Base-by-base conservation (phyloP, 2,329 filamentous ascomycete species). In the Hirsutella rhossiliensis region DNA sequence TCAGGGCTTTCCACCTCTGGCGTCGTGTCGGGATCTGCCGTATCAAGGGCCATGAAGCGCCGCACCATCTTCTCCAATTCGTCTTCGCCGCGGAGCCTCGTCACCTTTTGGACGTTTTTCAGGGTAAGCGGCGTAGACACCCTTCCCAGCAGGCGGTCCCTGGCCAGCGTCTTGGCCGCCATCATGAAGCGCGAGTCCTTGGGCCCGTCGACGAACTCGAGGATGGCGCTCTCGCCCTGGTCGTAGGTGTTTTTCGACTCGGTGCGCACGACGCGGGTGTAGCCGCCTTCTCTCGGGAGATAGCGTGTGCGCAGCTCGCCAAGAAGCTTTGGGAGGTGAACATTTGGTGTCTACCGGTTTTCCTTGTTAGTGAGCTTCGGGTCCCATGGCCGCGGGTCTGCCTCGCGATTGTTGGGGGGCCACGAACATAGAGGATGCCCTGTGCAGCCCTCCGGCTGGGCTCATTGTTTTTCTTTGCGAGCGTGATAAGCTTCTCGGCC, bases 131-230 rank as follows among this genome's bases (percentile, higher is more conserved):
- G 74, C 52, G 79, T 84, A 55, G 85, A 67, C 3, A 68, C 61
- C 42, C 76, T 71, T 34, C 78, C 73, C 13, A 78, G 62, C 40
- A 62, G 57, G 45, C 71, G 65, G 56, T 80, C 74, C 20, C 80
- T 73, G 38, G 86, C 87, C 7, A 97, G 73, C 0, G 87, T 82
- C 54, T 84, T 84, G 23, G 92, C 92, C 3, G 89, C 95, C 76
- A 97, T 81, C 56, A 87, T 87, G 67, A 96, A 96, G 30, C 89
- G 84, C 71, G 95, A 86, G 65, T 98, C 92, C 61, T 82, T 84
- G 30, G 88, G 87, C 31, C 90, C 89, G 64, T 98, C 92, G 48
- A 98, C 89, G 29, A 98, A 77, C 66, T 97, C 88, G 40, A 98
- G 80, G 50, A 98, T 89, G 19, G 92, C 90, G 30, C 84, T 89